Evolutionary conservation across 306 rosid species (phyloP), one percentile per base, ranked within the genome.

Genomic region (Medicago arabica): DNA sequence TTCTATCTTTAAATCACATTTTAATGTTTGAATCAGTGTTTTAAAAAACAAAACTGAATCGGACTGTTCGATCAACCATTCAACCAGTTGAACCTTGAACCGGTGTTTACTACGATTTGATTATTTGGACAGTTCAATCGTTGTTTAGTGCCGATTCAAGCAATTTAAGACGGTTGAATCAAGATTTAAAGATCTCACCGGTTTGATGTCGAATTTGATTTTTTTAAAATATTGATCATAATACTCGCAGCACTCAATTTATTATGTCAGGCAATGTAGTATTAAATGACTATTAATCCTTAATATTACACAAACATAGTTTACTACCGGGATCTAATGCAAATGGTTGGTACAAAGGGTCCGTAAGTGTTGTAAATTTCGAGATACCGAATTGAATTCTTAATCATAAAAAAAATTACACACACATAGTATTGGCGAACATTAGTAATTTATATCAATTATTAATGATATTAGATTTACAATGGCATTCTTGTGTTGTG

Each of bases 381-480:
- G 31, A 28, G 31, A 28, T 28, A 23, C 28, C 28, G 28, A 23
- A 4, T 28, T 28, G 0, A 28, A 28, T 28, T 28, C 31, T 28
- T 28, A 28, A 23, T 23, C 28, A 23, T 23, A 23, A 23, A 23
- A 23, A 23, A 23, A 23, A 23, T 31, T 5, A 47, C 53, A 55
- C 4, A 17, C n/a, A 23, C 23, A 4, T 57, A 57, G 28, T 9
- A 54, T 18, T 54, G 18, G n/a, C 19, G 6, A 49, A 49, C 54
- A 49, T 17, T 53, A 17, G 25, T 17, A 17, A 54, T 10, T 3
- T 58, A 58, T 51, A 7, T 21, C 16, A 58, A 23, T 47, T 69
- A 23, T 77, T 58, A 65, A 12, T 67, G 25, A 60, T 70, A 70
- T 61, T 46, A 57, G 18, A 69, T 47, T 59, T 55, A 60, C 38